Conservation (phyloP, 345 rosid species). For the Syzygium oleosum region DNA sequence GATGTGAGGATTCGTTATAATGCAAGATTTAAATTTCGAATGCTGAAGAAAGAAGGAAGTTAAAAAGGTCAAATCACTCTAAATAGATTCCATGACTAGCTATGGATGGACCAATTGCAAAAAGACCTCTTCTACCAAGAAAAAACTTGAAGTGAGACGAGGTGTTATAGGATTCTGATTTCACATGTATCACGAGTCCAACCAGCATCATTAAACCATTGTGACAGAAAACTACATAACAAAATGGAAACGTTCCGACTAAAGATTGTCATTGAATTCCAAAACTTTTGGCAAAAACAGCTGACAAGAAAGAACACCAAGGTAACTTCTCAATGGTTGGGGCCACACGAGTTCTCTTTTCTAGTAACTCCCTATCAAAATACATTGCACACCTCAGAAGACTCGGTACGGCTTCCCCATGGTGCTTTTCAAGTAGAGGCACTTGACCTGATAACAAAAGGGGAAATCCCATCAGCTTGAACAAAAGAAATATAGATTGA, state of each 20-base stretch:
- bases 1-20: not conserved
- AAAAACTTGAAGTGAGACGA: not conserved
- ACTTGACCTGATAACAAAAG: constrained; percentile 43
- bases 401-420: constrained; percentile 64
- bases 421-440: constrained; percentile 68
- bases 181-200: not conserved
- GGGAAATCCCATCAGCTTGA: not conserved
- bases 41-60: not conserved
- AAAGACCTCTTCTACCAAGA: not conserved
- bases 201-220: not conserved
- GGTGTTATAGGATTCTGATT: not conserved
- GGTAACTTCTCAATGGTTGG: not conserved
- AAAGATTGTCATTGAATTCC: not conserved
- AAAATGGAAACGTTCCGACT: not conserved
- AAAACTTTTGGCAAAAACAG: not conserved
- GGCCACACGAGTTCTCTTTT: not conserved
- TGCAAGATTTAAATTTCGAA: not conserved
- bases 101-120: not conserved
- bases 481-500: not conserved
- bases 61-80: not conserved
- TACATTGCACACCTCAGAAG: constrained; percentile 21
- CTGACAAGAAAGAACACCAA: not conserved
- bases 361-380: not conserved
- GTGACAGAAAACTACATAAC: not conserved
- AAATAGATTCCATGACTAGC: not conserved